These are phyloP conservation scores for Pittosporum tobira DNA, from an alignment of 129 eudicot genomes.

Conservation along the genomic window DNA sequence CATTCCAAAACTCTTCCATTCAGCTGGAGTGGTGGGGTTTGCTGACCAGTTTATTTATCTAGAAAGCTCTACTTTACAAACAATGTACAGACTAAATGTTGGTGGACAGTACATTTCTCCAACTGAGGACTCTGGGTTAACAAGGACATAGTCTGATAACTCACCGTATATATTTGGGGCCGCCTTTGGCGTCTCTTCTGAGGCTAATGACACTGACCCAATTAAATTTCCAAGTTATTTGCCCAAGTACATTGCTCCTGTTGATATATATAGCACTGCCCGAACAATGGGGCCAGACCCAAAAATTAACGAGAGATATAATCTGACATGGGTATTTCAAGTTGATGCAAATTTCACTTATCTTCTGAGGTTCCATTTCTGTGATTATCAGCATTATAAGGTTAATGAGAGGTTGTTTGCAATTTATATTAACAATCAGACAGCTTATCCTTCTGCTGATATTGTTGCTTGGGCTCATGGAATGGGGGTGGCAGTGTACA, in stretches of 20 bases:
- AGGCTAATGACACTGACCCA: conserved; percentile 10
- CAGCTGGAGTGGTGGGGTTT: conserved; percentile 15
- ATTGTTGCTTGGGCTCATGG: conserved; percentile 29
- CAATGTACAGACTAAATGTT: conserved; percentile 38
- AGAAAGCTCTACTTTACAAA: conserved; percentile 18
- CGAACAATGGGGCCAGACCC: conserved; percentile 36
- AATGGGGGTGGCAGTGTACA: conserved; percentile 29
- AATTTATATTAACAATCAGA: conserved; percentile 39
- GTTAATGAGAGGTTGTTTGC: conserved; percentile 20
- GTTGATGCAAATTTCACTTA: conserved; percentile 48
- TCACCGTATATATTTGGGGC: conserved; percentile 28
- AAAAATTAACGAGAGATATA: conserved; percentile 23
- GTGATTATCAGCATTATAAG: conserved; percentile 22
- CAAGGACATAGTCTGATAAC: conserved; percentile 42
- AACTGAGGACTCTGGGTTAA: conserved; percentile 30
- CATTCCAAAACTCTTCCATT: conserved; percentile 31
- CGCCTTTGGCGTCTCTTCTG: conserved; percentile 19
- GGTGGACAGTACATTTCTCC: conserved; percentile 40
- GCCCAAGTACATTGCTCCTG: conserved; percentile 36
- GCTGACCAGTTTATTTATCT: conserved; percentile 10
- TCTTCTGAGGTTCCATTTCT: conserved; percentile 50
- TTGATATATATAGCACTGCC: conserved; percentile 38
- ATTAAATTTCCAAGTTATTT: conserved; percentile 14
- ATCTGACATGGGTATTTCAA: conserved; percentile 40
- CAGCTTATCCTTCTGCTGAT: conserved; percentile 28